phyloP scores from a whole-genome alignment of 2,329 filamentous ascomycete genomes.

The Clonostachys solani region DNA sequence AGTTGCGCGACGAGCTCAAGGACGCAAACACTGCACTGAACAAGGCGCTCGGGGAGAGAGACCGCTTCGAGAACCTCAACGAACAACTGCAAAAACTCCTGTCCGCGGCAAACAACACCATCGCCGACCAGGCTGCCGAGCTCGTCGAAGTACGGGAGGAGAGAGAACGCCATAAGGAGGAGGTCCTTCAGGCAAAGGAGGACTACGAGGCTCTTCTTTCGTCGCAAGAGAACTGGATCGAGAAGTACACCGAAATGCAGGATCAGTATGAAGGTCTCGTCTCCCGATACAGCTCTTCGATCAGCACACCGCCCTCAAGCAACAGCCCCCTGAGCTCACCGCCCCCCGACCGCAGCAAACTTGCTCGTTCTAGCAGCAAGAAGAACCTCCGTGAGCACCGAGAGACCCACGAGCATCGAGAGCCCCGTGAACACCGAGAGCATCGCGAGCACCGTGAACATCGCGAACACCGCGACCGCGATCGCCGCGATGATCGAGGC shows the following conservation, averaged over 20 bases:
- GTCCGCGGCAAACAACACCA: slow-evolving; percentile 10
- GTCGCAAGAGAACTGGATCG: background rate
- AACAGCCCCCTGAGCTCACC: slow-evolving; percentile 8
- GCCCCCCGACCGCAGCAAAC: slow-evolving; percentile 18
- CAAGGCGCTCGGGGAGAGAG: slow-evolving; percentile 11
- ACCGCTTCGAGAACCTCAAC: slow-evolving; percentile 15
- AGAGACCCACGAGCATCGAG: slow-evolving; percentile 6
- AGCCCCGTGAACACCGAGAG: slow-evolving; percentile 11
- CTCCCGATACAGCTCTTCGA: slow-evolving; percentile 18
- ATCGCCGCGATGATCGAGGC: slow-evolving; percentile 6
- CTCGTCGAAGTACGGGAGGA: slow-evolving; percentile 10
- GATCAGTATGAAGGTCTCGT: slow-evolving; percentile 20
- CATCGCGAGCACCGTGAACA: slow-evolving; percentile 8
- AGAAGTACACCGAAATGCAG: slow-evolving; percentile 15
- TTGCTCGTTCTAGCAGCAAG: slow-evolving; percentile 17
- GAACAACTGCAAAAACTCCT: slow-evolving; percentile 21
- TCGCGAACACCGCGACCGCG: slow-evolving; percentile 11
- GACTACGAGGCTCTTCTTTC: slow-evolving; percentile 19
- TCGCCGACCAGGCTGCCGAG: background rate
- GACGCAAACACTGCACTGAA: slow-evolving; percentile 15
- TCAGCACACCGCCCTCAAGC: slow-evolving; percentile 8
- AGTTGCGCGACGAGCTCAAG: slow-evolving; percentile 11
- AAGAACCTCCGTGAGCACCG: slow-evolving; percentile 17
- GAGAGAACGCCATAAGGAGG: slow-evolving; percentile 13
- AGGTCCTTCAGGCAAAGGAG: slow-evolving; percentile 13